Evolutionary conservation across 345 rosid species (phyloP), one percentile per base, ranked within the genome.

Genomic region (Camelina neglecta): DNA sequence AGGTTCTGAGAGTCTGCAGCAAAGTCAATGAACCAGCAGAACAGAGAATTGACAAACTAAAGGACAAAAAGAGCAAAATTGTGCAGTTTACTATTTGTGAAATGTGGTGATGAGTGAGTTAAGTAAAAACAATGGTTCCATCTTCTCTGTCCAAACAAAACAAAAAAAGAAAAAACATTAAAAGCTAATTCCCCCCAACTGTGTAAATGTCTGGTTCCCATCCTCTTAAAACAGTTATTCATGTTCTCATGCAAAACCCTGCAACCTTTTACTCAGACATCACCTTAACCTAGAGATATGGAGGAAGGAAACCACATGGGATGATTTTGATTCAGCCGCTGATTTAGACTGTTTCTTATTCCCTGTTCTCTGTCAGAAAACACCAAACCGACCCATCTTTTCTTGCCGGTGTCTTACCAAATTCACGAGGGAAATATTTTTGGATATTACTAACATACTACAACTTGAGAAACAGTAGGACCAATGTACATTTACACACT

Each of bases 141-240:
- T 78, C 69, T 21, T 51, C 81, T 42, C 29, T 60, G 69, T 72
- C 55, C 64, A 58, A 76, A 62, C 65, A 69, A 45, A 68, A 56
- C 50, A 62, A 42, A 24, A 29, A 26, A 29, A 29, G 3, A 29
- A 29, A 29, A 29, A 4, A 77, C 81, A 78, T 72, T 72, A 66
- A 78, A 78, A 67, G 81, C 77, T 58, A 42, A 59, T 47, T 54
- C 65, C 18, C 58, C 67, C 72, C 76, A 72, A 72, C 81, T 66
- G 81, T 78, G 41, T 72, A 72, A 72, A 41, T 78, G 77, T 78
- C 81, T 78, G 64, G 58, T 51, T 77, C 81, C 81, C 81, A 77
- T 77, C 73, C 63, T 65, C 65, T 65, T 38, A 63, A 70, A 64
- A 65, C 81, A 66, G 77, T 78, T 78, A 66, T 42, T 59, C 73